phyloP scores from a whole-genome alignment of 495 filamentous ascomycete genomes.

The Viridothelium virens region DNA sequence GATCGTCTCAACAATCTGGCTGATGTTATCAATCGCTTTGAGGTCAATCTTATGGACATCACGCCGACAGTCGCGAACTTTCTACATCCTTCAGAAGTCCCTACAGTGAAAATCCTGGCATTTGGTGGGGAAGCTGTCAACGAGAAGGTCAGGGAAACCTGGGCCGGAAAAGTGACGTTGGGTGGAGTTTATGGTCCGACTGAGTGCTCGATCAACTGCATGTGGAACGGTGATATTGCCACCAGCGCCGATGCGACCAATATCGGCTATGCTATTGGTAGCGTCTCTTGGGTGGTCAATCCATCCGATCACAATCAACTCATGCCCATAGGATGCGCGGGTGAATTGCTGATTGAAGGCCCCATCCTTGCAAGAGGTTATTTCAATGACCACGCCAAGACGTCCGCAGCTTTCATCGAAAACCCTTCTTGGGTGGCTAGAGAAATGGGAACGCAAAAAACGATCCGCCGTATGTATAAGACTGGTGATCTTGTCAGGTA shows the following conservation, averaged over 20 bases:
- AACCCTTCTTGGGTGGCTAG: conserved; percentile 20
- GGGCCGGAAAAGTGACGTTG: conserved; percentile 56
- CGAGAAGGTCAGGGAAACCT: conserved; percentile 62
- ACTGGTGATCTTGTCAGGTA: conserved; percentile 31
- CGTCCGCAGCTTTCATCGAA: conserved; percentile 30
- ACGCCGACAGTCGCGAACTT: conserved; percentile 60
- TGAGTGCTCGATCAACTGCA: conserved; percentile 63
- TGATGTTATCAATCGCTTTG: conserved; percentile 55
- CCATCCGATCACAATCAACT: conserved; percentile 30
- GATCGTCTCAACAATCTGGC: conserved; percentile 69
- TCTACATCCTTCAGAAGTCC: conserved; percentile 58
- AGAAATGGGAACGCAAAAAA: conserved; percentile 7
- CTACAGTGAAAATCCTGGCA: conserved; percentile 57
- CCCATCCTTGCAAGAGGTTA: conserved; percentile 33
- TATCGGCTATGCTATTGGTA: conserved; percentile 25
- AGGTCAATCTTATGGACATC: conserved; percentile 80
- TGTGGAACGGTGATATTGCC: conserved; percentile 47
- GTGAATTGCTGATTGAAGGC: conserved; percentile 39
- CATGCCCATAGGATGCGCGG: conserved; percentile 35
- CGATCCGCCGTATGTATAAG: conserved; percentile 26
- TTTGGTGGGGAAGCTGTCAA: conserved; percentile 68
- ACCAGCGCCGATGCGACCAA: conserved; percentile 42
- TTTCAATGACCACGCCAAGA: conserved; percentile 35
- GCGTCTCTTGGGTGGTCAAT: conserved; percentile 36
- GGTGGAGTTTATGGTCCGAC: conserved; percentile 81